Base-by-base conservation (phyloP, 129 eudicot species). In the Centrapalus pauciflorus region DNA sequence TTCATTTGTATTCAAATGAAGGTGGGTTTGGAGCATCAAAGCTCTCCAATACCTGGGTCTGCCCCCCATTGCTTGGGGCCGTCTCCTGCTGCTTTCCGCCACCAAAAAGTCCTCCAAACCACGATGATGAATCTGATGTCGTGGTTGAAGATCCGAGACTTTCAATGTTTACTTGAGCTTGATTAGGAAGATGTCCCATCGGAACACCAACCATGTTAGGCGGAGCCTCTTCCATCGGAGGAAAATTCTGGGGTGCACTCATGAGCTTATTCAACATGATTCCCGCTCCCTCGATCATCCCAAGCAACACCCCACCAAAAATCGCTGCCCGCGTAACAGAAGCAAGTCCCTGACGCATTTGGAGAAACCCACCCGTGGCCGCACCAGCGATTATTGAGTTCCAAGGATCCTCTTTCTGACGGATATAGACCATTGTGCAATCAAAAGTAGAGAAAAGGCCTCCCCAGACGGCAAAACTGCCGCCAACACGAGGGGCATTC, bases 371-470 rank as follows among this genome's bases (percentile, higher is more conserved):
- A 1, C 97, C 97, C 4, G 97, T 90, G 28, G 97, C 97, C 23
- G 97, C 97, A 50, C 97, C 97, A 2, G 97, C 97, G 32, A 90
- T 82, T 49, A 90, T 90, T 1, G 97, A 90, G 79, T 90, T 90
- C 97, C 97, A 90, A 0, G 97, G 97, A 57, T 90, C 97, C 66
- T 90, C 97, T 72, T 90, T 90, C 79, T 87, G 95, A 41, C 97
- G 91, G 34, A 84, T 21, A 30, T 87, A 90, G 0, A 90, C 97
- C 97, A 87, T 87, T 11, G 85, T 78, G 85, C 97, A 90, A 48
- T 90, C 97, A 48, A 90, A 90, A 8, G 95, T 87, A 48, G 97
- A 90, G 72, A 90, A 90, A 3, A 90, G 87, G 0, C 97, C 97
- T 4, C 97, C 97, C 97, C 97, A 90, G 7, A 87, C 97, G 0